Evolutionary conservation across 192 early-diverging fungal genomes (phyloP).

Genomic region (Mortierella alpina): DNA sequence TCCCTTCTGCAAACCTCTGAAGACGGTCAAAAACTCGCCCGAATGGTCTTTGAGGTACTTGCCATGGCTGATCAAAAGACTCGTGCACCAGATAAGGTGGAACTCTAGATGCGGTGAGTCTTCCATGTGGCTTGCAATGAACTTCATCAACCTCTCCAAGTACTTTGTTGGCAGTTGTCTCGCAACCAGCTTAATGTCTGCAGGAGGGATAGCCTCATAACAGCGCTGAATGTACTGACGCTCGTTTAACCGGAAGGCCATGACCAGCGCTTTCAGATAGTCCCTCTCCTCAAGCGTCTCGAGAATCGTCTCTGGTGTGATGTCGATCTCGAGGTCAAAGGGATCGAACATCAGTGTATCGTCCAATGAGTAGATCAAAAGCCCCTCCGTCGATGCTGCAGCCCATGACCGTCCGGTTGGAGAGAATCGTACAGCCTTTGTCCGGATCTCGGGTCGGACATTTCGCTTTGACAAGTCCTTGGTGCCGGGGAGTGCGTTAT

Average conservation of each 20-base stretch:
- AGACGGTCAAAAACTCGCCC: constrained; percentile 72
- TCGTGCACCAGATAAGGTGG: constrained; percentile 85
- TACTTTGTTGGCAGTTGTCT: constrained; percentile 89
- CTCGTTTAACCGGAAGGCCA: constrained; percentile 96
- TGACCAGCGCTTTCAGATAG: constrained; percentile 88
- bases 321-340: constrained; percentile 96
- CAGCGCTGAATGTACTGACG: constrained; percentile 77
- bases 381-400: constrained; percentile 94
- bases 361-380: constrained; percentile 96
- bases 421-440: constrained; percentile 89
- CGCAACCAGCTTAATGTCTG: constrained; percentile 80
- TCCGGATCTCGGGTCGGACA: constrained; percentile 83
- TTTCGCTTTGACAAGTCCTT: constrained; percentile 84
- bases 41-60: constrained; percentile 75
- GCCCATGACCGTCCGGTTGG: constrained; percentile 97
- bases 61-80: constrained; percentile 82
- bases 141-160: constrained; percentile 83
- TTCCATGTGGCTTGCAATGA: constrained; percentile 86
- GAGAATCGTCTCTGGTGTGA: constrained; percentile 89
- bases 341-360: constrained; percentile 95
- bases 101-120: constrained; percentile 87
- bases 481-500: constrained; percentile 89
- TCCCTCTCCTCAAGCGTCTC: constrained; percentile 81
- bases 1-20: constrained; percentile 86
- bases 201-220: constrained; percentile 83